A percentile compares a stretch with the other conserved stretches of the same genome.
Conservation (phyloP, 106 monocot species). For the Allium sativum region DNA sequence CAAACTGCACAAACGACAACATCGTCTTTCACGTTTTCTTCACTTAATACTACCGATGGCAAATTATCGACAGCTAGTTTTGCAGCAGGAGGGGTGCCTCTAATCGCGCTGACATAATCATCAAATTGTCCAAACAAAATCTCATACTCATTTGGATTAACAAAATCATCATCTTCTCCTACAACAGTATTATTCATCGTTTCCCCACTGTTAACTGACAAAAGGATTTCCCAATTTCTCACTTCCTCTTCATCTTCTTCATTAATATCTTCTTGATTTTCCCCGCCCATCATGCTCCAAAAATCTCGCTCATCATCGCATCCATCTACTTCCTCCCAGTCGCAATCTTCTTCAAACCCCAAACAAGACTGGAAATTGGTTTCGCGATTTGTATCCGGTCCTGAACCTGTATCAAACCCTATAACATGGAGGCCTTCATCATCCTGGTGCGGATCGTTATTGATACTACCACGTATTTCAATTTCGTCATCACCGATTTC, state of each 20-base stretch:
- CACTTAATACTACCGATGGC: slow-evolving; percentile 9
- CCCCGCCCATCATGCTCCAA: slow-evolving; percentile 6
- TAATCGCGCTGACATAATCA: not conserved
- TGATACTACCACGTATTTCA: not conserved
- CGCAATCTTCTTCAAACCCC: slow-evolving; percentile 21
- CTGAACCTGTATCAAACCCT: slow-evolving; percentile 13
- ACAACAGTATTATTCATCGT: not conserved
- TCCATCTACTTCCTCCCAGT: slow-evolving; percentile 31
- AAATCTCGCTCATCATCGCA: slow-evolving; percentile 5
- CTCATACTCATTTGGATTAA: slow-evolving; percentile 3
- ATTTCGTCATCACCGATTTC: not conserved
- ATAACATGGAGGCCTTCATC: not conserved
- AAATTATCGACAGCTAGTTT: slow-evolving; percentile 24
- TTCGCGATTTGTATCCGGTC: slow-evolving; percentile 1
- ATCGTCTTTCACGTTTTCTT: slow-evolving; percentile 4
- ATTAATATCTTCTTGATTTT: not conserved
- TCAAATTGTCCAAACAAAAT: slow-evolving; percentile 6
- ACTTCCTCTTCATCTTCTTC: not conserved
- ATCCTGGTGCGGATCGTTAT: not conserved
- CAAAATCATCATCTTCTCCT: slow-evolving; percentile 1
- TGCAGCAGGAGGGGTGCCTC: slow-evolving; percentile 21
- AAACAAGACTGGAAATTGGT: not conserved
- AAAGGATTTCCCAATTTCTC: slow-evolving; percentile 17
- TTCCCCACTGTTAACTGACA: not conserved
- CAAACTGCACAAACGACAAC: slow-evolving; percentile 33